Percentiles rank a stretch among this genome's conserved stretches.
phyloP scores from a whole-genome alignment of 345 rosid genomes.

The Salix udensis region DNA sequence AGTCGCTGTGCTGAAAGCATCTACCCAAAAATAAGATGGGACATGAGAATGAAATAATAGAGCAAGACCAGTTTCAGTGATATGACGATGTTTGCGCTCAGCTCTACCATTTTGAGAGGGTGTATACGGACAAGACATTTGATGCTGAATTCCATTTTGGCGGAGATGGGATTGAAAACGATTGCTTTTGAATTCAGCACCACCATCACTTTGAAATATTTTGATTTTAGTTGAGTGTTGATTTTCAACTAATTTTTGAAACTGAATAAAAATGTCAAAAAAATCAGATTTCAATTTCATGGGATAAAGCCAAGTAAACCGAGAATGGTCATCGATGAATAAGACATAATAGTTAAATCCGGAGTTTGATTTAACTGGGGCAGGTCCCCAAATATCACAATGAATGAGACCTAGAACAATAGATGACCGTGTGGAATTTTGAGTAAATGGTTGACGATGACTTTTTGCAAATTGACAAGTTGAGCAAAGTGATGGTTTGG shows the following conservation, averaged over 20 bases:
- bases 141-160: not conserved
- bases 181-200: not conserved
- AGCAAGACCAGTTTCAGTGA: not conserved
- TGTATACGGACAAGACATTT: not conserved
- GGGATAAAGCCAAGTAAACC: no score
- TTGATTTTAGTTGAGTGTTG: no score
- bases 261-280: no score
- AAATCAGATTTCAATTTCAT: no score
- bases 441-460: not conserved
- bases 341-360: no score
- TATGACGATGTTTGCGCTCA: not conserved
- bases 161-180: not conserved
- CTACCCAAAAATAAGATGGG: not conserved
- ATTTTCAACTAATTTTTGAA: no score
- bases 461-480: slow-evolving; percentile 1
- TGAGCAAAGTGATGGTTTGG: not conserved
- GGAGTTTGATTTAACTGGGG: not conserved
- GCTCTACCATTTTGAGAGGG: not conserved
- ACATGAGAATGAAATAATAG: not conserved
- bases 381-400: not conserved
- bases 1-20: not conserved
- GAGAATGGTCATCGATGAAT: no score
- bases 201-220: not conserved
- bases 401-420: not conserved
- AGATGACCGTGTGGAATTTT: no score